Base-by-base conservation (phyloP, 371 early-diverging fungal species). In the Dentiscutata heterogama region DNA sequence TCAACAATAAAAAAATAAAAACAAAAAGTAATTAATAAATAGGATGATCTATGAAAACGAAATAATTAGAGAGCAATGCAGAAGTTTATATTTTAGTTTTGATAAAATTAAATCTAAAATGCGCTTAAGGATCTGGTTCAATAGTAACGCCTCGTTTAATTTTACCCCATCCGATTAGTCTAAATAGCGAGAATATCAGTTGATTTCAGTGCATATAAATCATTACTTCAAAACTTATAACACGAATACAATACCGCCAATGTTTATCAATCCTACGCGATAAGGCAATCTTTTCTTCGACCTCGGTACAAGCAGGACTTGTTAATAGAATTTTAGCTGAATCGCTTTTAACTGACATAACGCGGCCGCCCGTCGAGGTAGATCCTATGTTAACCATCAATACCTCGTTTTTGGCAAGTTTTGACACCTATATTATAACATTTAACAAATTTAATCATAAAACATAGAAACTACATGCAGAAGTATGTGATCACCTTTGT, bases 331-430 rank as follows among this genome's bases (percentile, higher is more conserved):
- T 97, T 92, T 96, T 96, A 75, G 98, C 97, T 86, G 96, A 86
- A 89, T 97, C 96, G 82, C 94, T 95, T 91, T 96, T 97, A 76
- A 99, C 98, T 82, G 93, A 92, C 78, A 96, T 88, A 27, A 99
- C 98, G 82, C 96, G 94, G 82, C 98, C 99, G 84, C 99, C 99
- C 64, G 99, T 98, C n/a, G 98, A 96, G 61, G 97, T 98, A 72
- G 98, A 97, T 78, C 99, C 99, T 87, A 99, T 98, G 91, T 99
- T 99, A 82, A 99, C 96, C 92, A 98, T 92, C 56, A 99, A 89
- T 46, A 97, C 93, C 88, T 99, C 99, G 86, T 94, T 93, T 91
- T 96, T 97, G 81, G 95, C 85, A 73, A 99, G 90, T 88, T 99
- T 96, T 80, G 95, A 88, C 29, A 96, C 92, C 85, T 77, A 35